phyloP scores from a whole-genome alignment of 139 green algal genomes.

The Coelastrella sp. region DNA sequence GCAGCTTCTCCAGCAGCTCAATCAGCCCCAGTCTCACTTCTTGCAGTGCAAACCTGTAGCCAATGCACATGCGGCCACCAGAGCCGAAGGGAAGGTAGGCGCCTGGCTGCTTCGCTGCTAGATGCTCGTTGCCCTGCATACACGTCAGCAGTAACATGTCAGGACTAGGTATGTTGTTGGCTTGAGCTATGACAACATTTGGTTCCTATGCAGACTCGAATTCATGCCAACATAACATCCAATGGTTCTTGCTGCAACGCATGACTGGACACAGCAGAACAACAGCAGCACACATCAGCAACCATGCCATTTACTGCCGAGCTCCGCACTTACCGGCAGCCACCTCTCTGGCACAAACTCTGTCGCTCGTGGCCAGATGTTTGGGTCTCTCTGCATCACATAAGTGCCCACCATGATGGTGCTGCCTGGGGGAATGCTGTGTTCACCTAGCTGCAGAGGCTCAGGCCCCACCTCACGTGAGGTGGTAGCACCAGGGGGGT shows the following conservation, averaged over 20 bases:
- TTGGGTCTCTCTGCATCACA: constrained; percentile 51
- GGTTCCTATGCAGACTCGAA: no score
- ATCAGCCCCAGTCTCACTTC: constrained; percentile 56
- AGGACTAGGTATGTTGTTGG: no score
- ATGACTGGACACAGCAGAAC: no score
- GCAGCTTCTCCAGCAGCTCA: constrained; percentile 47
- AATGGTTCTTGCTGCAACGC: no score
- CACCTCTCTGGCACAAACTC: constrained; percentile 58
- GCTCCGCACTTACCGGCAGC: constrained; percentile 28
- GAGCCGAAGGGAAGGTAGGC: constrained; percentile 48
- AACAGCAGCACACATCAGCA: neutral
- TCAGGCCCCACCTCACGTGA: constrained; percentile 9
- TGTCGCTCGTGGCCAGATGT: constrained; percentile 44
- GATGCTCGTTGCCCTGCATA: constrained; percentile 39
- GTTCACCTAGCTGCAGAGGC: constrained; percentile 25
- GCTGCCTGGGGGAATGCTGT: neutral
- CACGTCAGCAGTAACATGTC: neutral
- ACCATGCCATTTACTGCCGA: neutral
- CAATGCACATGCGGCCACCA: constrained; percentile 53
- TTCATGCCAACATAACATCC: no score
- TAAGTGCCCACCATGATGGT: constrained; percentile 40
- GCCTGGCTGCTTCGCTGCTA: constrained; percentile 22
- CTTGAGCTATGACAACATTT: no score
- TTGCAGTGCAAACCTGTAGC: constrained; percentile 45
- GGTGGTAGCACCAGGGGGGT: constrained; percentile 52